phyloP scores from a whole-genome alignment of 805 yeast genomes.

The Tetrapisispora iriomotensis region DNA sequence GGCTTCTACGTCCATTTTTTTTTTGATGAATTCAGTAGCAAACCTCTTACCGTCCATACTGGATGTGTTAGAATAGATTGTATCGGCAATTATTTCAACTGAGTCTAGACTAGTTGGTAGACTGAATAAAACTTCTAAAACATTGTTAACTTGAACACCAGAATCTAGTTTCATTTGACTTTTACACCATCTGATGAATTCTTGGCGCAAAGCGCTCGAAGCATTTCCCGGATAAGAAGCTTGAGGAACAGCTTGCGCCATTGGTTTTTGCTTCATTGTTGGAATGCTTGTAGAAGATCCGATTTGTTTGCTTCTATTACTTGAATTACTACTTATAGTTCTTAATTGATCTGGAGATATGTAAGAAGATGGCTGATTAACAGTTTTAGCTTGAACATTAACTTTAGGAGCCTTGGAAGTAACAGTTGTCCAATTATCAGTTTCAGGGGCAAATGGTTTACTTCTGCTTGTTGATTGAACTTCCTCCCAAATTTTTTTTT shows the following conservation, averaged over 20 bases:
- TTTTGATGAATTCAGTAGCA: slow-evolving; percentile 79
- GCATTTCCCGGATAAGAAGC: slow-evolving; percentile 26
- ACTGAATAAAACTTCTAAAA: slow-evolving; percentile 68
- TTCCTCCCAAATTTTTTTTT: slow-evolving; percentile 34
- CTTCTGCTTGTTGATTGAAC: slow-evolving; percentile 47
- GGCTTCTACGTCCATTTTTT: slow-evolving; percentile 62
- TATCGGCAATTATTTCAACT: slow-evolving; percentile 79
- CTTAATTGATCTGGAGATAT: slow-evolving; percentile 30
- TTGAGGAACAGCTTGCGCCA: slow-evolving; percentile 4
- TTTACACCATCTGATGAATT: slow-evolving; percentile 66
- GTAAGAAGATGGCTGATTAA: slow-evolving; percentile 10
- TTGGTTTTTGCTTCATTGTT: slow-evolving; percentile 14
- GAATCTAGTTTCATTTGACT: slow-evolving; percentile 56
- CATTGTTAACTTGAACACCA: slow-evolving; percentile 68
- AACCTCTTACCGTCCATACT: slow-evolving; percentile 92
- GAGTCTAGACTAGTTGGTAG: slow-evolving; percentile 72
- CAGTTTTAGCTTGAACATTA: slow-evolving; percentile 10
- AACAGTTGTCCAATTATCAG: slow-evolving; percentile 26
- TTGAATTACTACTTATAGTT: slow-evolving; percentile 17
- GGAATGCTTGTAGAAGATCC: slow-evolving; percentile 27
- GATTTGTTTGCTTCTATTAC: slow-evolving; percentile 6
- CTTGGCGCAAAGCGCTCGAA: slow-evolving; percentile 41
- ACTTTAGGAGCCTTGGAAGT: slow-evolving; percentile 16
- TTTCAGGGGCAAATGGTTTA: too few relatives aligned
- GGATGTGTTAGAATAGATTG: slow-evolving; percentile 77